phyloP scores from a whole-genome alignment of 2,329 filamentous ascomycete genomes.

The Aspergillus melleus region DNA sequence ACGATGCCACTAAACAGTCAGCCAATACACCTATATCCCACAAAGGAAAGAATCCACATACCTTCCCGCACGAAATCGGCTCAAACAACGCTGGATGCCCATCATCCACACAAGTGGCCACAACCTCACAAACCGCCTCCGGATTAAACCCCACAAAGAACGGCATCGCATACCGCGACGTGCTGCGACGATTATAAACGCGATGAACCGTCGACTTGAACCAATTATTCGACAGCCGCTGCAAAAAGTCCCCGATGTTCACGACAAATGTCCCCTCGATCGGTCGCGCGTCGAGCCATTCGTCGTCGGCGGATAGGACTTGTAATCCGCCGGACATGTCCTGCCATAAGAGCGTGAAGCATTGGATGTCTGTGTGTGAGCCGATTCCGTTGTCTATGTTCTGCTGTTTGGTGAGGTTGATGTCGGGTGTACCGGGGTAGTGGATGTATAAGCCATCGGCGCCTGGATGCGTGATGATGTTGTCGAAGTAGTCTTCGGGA shows the following conservation, averaged over 20 bases:
- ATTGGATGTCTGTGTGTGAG: slow-evolving; percentile 51
- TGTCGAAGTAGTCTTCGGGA: slow-evolving; percentile 57
- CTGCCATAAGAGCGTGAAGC: slow-evolving; percentile 52
- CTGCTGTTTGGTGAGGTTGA: slow-evolving; percentile 19
- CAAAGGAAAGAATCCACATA: slow-evolving; percentile 1
- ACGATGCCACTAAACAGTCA: slow-evolving; percentile 21
- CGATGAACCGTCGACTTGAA: slow-evolving; percentile 55
- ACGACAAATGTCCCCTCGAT: slow-evolving; percentile 52
- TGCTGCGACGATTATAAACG: slow-evolving; percentile 36
- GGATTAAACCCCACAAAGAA: slow-evolving; percentile 60
- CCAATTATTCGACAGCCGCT: slow-evolving; percentile 52
- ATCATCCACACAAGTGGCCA: slow-evolving; percentile 50
- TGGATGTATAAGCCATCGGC: slow-evolving; percentile 47
- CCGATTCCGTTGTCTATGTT: slow-evolving; percentile 45
- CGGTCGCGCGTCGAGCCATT: slow-evolving; percentile 26
- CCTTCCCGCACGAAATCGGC: slow-evolving; percentile 53
- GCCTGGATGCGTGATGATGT: slow-evolving; percentile 54
- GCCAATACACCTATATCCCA: neutral
- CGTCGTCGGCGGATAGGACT: slow-evolving; percentile 42
- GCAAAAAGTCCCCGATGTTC: slow-evolving; percentile 56
- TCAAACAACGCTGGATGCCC: slow-evolving; percentile 52
- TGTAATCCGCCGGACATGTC: slow-evolving; percentile 47
- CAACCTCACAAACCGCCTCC: slow-evolving; percentile 43
- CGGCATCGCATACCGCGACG: slow-evolving; percentile 54
- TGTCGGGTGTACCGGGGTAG: slow-evolving; percentile 43